Conservation (phyloP, 352 stramenopile genomes). For the Globisporangium orthogonon region DNA sequence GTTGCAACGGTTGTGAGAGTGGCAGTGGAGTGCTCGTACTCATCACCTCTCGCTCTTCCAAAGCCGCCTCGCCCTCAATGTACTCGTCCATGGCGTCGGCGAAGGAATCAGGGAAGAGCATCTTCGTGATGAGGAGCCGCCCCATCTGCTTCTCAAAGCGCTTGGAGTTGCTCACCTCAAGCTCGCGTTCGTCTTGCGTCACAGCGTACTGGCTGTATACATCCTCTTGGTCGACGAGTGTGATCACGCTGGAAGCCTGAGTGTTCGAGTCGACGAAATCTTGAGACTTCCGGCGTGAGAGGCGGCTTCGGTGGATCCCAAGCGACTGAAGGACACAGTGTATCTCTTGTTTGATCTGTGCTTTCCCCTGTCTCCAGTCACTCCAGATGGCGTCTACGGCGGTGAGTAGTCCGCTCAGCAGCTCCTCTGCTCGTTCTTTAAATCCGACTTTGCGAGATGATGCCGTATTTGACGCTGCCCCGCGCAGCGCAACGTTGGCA, state of each 20-base stretch:
- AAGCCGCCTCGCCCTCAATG: slow-evolving; percentile 1
- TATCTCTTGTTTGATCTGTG: slow-evolving; percentile 15
- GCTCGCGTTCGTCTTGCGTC: not conserved
- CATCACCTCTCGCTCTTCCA: not conserved
- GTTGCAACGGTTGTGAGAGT: not conserved
- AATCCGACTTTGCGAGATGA: not conserved
- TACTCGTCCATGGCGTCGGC: slow-evolving; percentile 12
- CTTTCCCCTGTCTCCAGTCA: slow-evolving; percentile 33
- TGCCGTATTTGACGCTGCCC: not conserved
- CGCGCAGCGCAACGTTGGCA: not conserved
- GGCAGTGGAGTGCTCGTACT: not conserved
- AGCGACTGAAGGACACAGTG: slow-evolving; percentile 12
- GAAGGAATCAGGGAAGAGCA: slow-evolving; percentile 25
- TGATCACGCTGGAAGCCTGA: not conserved
- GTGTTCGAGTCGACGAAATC: not conserved
- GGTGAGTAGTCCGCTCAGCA: slow-evolving; percentile 6
- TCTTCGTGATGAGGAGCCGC: slow-evolving; percentile 30
- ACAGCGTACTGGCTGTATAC: slow-evolving; percentile 3
- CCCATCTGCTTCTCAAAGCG: slow-evolving; percentile 13
- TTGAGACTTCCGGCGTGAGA: slow-evolving; percentile 7
- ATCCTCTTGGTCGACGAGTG: not conserved
- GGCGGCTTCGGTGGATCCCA: slow-evolving; percentile 7
- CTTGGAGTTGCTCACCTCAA: not conserved
- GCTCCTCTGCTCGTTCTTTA: not conserved
- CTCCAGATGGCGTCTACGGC: slow-evolving; percentile 32